Conservation (phyloP, 2,329 filamentous ascomycete genomes). For the Thelonectria olida region DNA sequence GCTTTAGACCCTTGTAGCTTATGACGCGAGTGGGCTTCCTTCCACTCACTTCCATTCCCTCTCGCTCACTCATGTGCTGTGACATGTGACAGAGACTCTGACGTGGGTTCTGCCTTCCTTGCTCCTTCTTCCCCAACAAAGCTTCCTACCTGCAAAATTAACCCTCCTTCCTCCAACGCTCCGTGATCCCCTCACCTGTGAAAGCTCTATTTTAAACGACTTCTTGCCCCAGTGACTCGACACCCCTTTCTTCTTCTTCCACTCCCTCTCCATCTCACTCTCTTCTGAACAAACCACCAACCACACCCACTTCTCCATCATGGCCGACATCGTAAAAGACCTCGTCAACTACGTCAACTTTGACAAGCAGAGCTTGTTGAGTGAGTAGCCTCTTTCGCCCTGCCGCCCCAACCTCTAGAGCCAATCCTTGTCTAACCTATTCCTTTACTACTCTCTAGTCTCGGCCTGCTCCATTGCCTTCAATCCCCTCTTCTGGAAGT, state of each 20-base stretch:
- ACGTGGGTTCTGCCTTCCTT: constrained; percentile 10
- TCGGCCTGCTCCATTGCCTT: constrained; percentile 86
- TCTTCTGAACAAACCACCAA: neutral
- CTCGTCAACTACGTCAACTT: constrained; percentile 74
- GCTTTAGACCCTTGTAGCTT: neutral
- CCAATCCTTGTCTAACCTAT: constrained; percentile 24
- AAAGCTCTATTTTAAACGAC: constrained; percentile 21
- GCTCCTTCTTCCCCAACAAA: constrained; percentile 19
- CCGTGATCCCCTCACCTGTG: neutral
- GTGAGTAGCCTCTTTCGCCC: constrained; percentile 57
- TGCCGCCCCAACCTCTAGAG: neutral
- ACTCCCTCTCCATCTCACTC: neutral
- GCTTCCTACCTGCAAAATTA: constrained; percentile 2
- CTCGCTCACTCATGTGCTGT: neutral
- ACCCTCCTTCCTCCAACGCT: neutral
- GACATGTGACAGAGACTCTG: constrained; percentile 29
- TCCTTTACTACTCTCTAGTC: constrained; percentile 61
- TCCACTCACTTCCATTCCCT: constrained; percentile 12
- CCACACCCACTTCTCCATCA: constrained; percentile 35
- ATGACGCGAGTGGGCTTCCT: constrained; percentile 17
- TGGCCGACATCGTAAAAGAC: constrained; percentile 52
- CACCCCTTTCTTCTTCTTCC: neutral
- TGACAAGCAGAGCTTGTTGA: constrained; percentile 70
- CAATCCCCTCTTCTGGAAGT: constrained; percentile 99
- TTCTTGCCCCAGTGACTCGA: constrained; percentile 27